Percentiles rank a stretch among this genome's conserved stretches.
Conservation (phyloP, 2,329 filamentous ascomycete genomes). For the Ophiostoma montium region DNA sequence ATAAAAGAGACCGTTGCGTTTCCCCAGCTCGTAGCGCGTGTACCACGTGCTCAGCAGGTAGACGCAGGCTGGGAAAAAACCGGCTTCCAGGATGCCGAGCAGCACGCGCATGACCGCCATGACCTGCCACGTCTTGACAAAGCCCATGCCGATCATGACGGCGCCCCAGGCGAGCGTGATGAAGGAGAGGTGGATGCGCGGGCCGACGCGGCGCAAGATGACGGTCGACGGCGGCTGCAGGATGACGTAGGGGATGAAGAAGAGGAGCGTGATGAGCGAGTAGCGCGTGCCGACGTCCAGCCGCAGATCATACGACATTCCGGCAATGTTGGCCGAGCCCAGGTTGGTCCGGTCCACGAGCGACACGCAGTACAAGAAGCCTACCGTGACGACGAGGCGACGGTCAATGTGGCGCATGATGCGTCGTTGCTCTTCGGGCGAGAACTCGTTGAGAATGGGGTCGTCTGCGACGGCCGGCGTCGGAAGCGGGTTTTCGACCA, state of each 20-base stretch:
- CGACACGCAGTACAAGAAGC: constrained; percentile 57
- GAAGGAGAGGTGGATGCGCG: constrained; percentile 37
- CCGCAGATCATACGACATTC: constrained; percentile 34
- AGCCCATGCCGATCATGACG: constrained; percentile 53
- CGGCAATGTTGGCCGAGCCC: constrained; percentile 58
- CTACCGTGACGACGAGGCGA: constrained; percentile 46
- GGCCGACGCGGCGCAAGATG: constrained; percentile 51
- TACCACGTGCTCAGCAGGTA: constrained; percentile 67
- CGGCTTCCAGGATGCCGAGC: constrained; percentile 52
- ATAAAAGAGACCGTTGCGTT: constrained; percentile 56
- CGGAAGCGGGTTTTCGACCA: not conserved
- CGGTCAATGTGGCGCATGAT: constrained; percentile 59
- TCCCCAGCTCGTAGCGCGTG: constrained; percentile 54
- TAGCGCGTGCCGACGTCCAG: constrained; percentile 31
- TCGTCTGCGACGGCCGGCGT: not conserved
- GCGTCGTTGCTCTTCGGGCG: constrained; percentile 45
- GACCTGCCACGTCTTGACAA: constrained; percentile 35
- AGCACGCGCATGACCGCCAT: constrained; percentile 43
- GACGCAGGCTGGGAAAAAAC: constrained; percentile 57
- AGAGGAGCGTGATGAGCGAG: constrained; percentile 56
- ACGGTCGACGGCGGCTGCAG: constrained; percentile 61
- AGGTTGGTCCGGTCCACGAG: constrained; percentile 72
- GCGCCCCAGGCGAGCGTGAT: constrained; percentile 46
- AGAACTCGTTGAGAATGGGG: constrained; percentile 31
- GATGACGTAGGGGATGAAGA: constrained; percentile 59